Conservation (phyloP, 176 grass and related monocot genomes). For the Juncus effusus region DNA sequence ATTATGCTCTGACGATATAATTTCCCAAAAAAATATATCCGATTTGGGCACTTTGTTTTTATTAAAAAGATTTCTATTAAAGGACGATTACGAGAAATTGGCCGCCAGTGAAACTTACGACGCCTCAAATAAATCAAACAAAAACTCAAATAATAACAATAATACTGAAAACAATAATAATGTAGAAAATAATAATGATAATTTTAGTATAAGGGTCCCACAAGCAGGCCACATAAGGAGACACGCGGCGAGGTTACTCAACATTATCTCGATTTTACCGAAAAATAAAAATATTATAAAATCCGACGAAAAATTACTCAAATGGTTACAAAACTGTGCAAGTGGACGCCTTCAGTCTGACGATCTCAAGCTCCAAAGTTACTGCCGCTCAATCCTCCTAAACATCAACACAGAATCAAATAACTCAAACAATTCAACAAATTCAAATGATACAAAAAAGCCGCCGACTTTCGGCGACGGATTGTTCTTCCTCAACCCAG, state of each 20-base stretch:
- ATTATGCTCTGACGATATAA: slow-evolving; percentile 79
- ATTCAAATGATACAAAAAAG: slow-evolving; percentile 49
- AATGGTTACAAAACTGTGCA: slow-evolving; percentile 94
- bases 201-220: slow-evolving; percentile 71
- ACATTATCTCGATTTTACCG: slow-evolving; percentile 82
- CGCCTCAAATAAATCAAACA: slow-evolving; percentile 47
- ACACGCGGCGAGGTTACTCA: slow-evolving; percentile 75
- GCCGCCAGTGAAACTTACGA: slow-evolving; percentile 96
- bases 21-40: slow-evolving; percentile 72
- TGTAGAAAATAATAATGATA: slow-evolving; percentile 44
- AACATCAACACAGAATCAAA: slow-evolving; percentile 31
- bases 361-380: slow-evolving; percentile 82
- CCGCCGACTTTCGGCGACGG: slow-evolving; percentile 73
- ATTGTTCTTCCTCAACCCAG: slow-evolving; percentile 85
- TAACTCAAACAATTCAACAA: slow-evolving; percentile 14
- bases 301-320: slow-evolving; percentile 70
- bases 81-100: slow-evolving; percentile 94
- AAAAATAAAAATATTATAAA: slow-evolving; percentile 63
- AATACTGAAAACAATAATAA: slow-evolving; percentile 39
- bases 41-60: slow-evolving; percentile 76
- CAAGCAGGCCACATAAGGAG: slow-evolving; percentile 86
- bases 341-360: slow-evolving; percentile 55
- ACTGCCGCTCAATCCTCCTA: slow-evolving; percentile 68
- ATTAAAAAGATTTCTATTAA: slow-evolving; percentile 66
- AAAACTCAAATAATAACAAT: slow-evolving; percentile 61